Evolutionary conservation across 2,329 filamentous ascomycete genomes (phyloP).

Genomic region (Dothistroma septosporum): DNA sequence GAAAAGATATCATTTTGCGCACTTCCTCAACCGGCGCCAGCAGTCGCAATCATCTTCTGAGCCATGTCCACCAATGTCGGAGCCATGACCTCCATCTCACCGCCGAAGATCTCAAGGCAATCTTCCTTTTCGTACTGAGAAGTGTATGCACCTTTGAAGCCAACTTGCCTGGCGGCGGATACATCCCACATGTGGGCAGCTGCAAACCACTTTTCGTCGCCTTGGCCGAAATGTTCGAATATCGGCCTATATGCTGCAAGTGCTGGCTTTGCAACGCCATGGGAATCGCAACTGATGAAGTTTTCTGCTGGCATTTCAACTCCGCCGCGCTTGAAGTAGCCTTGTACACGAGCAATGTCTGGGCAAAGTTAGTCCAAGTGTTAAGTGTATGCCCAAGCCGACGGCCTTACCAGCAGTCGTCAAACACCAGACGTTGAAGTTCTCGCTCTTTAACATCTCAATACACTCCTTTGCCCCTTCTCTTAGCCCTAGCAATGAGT

Average conservation of each 20-base stretch:
- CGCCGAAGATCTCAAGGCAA: conserved; percentile 48
- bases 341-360: conserved; percentile 48
- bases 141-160: conserved; percentile 52
- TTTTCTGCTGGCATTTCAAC: conserved; percentile 51
- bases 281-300: conserved; percentile 50
- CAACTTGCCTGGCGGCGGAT: conserved; percentile 47
- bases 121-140: conserved; percentile 51
- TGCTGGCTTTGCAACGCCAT: conserved; percentile 50
- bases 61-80: conserved; percentile 49
- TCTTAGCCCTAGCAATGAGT: conserved; percentile 34
- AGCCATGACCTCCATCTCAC: conserved; percentile 49
- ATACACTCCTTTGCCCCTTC: conserved; percentile 43
- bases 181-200: conserved; percentile 61
- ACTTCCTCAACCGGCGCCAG: background rate
- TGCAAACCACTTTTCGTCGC: conserved; percentile 51
- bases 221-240: conserved; percentile 39
- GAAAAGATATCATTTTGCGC: background rate
- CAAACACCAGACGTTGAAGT: conserved; percentile 53
- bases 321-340: conserved; percentile 50
- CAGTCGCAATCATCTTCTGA: conserved; percentile 24
- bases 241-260: conserved; percentile 46
- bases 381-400: background rate
- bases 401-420: conserved; percentile 41
- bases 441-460: conserved; percentile 40
- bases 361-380: background rate